These are phyloP conservation scores for Macadamia integrifolia DNA, from an alignment of 164 flowering plant genomes.

Conservation along the genomic window DNA sequence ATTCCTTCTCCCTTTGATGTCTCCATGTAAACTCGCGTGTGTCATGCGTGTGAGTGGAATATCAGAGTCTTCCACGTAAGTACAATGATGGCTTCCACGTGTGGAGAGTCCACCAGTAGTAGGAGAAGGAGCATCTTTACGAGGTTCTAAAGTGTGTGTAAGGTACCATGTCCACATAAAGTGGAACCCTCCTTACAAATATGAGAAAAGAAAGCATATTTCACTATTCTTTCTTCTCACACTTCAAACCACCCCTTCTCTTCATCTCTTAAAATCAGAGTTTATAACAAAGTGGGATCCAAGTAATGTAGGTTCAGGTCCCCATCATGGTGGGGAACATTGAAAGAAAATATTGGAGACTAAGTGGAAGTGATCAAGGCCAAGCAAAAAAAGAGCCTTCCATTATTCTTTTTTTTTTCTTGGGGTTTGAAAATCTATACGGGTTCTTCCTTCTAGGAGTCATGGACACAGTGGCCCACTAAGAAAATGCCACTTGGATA, in stretches of 20 bases:
- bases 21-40: no score
- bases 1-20: no score
- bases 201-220: constrained; percentile 9
- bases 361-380: neutral
- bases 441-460: neutral
- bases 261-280: neutral
- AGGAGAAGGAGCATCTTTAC: constrained; percentile 7
- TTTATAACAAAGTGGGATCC: constrained; percentile 30
- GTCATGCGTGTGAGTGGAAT: constrained; percentile 21
- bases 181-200: constrained; percentile 23
- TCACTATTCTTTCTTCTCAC: neutral
- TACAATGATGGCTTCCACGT: constrained; percentile 49
- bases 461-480: constrained; percentile 7
- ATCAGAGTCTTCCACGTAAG: constrained; percentile 26
- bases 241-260: neutral
- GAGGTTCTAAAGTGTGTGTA: constrained; percentile 14
- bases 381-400: constrained; percentile 11
- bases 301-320: constrained; percentile 28
- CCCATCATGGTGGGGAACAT: constrained; percentile 10
- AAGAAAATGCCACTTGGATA: constrained; percentile 4
- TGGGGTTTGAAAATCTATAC: constrained; percentile 2
- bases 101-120: constrained; percentile 18
- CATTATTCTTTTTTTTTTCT: constrained; percentile 13
- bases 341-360: neutral
- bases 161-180: constrained; percentile 43